Evolutionary conservation across 2,329 filamentous ascomycete species (phyloP), one percentile per base, ranked within the genome.

Genomic region (Volutella citrinella): DNA sequence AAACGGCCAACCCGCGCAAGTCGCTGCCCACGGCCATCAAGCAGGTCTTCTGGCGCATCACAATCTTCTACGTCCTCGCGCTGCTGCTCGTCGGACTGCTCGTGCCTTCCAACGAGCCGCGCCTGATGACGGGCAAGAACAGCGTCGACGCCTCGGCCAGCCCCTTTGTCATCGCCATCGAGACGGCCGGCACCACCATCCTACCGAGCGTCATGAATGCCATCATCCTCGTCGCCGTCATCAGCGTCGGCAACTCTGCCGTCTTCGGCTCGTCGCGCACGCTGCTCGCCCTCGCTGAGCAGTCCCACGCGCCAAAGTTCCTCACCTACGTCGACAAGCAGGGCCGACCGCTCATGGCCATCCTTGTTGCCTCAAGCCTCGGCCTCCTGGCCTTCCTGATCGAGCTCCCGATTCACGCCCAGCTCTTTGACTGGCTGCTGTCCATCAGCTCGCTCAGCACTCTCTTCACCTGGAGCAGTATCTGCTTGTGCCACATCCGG

Each of bases 31-130:
- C 80, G 0, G 90, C 90, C 6, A 82, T 94, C 52, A 95, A 94
- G 65, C 89, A 95, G 58, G 88, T 95, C 13, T 95, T 95, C 61
- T 96, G 90, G 89, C 83, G 90, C 51, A 95, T 95, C 55, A 79
- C 80, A 7, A 72, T 94, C 36, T 96, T 96, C 66, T 96, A 95
- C 65, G 73, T 96, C 30, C 79, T 94, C n/a, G 84, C 86, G 0
- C 74, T 96, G 6, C 77, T 80, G 13, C 68, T 96, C 4, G 80
- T 96, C 36, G 88, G 90, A 13, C 71, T 95, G 0, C 69, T 95
- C 2, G 87, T 96, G 0, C 84, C 84, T 0, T 91, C 84, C 56
- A 66, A 78, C 47, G 78, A 94, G 40, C 34, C 54, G 0, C 69
- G 74, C 5, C 80, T 95, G 0, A 67, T 89, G 14, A 62, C 64